These are phyloP conservation scores for Acanthamoeba sp. DNA, from an alignment of 208 protist genomes.

Conservation along the genomic window DNA sequence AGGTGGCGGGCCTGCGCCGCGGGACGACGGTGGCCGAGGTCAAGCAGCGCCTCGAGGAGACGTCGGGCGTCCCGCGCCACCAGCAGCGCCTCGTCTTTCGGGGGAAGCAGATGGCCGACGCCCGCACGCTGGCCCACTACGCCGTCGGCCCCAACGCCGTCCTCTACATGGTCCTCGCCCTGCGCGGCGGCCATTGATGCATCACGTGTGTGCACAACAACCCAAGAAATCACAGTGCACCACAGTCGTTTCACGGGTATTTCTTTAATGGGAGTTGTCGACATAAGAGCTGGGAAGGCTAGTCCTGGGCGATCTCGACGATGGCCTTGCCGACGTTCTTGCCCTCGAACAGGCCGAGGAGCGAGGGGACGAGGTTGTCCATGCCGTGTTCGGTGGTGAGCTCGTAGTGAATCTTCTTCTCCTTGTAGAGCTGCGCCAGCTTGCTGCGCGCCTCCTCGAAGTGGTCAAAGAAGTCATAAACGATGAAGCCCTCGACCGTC, in stretches of 20 bases:
- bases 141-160: background rate
- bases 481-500: slow-evolving; percentile 61
- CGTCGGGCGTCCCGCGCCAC: slow-evolving; percentile 14
- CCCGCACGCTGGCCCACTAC: slow-evolving; percentile 36
- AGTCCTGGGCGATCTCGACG: background rate
- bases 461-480: slow-evolving; percentile 48
- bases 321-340: slow-evolving; percentile 63
- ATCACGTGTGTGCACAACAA: no score
- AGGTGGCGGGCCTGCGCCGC: background rate
- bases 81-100: slow-evolving; percentile 56
- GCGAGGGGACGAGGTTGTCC: slow-evolving; percentile 2
- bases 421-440: slow-evolving; percentile 57
- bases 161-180: slow-evolving; percentile 66
- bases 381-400: slow-evolving; percentile 46
- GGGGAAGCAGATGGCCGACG: slow-evolving; percentile 64
- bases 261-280: no score
- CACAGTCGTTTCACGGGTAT: no score
- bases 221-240: no score
- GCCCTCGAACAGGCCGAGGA: slow-evolving; percentile 50
- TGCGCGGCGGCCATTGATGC: slow-evolving; percentile 40
- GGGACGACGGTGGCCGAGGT: slow-evolving; percentile 8
- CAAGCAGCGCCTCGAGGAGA: slow-evolving; percentile 63
- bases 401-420: slow-evolving; percentile 46
- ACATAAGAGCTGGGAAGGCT: no score
- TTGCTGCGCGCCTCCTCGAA: slow-evolving; percentile 40